These are phyloP conservation scores for Phytopythium aichiense DNA, from an alignment of 352 stramenopile genomes.

Conservation along the genomic window DNA sequence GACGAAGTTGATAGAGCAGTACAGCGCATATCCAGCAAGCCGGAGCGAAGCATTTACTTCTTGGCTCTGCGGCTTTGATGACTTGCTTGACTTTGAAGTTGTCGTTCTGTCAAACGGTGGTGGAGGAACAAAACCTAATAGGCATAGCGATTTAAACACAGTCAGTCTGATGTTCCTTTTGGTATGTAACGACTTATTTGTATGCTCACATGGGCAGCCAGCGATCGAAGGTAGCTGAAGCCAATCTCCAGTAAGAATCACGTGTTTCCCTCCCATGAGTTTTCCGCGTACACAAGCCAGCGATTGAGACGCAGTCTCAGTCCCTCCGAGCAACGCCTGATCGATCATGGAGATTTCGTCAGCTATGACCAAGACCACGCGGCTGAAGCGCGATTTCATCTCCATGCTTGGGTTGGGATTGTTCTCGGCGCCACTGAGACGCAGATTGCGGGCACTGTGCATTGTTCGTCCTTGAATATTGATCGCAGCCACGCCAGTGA, in stretches of 20 bases:
- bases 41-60: background rate
- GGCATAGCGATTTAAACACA: no score
- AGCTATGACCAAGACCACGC: slow-evolving; percentile 13
- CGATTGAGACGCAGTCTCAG: background rate
- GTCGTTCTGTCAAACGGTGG: no score
- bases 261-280: slow-evolving; percentile 24
- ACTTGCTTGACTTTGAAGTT: no score
- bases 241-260: slow-evolving; percentile 15
- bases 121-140: background rate
- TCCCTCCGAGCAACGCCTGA: slow-evolving; percentile 16
- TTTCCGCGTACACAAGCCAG: background rate
- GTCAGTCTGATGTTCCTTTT: no score
- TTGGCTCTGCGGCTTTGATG: background rate
- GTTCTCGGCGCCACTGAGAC: slow-evolving; percentile 5
- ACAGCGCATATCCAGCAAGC: slow-evolving; percentile 13
- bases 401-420: slow-evolving; percentile 6
- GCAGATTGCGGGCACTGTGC: slow-evolving; percentile 15
- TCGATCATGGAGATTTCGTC: slow-evolving; percentile 25
- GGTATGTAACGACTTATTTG: no score
- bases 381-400: slow-evolving; percentile 12
- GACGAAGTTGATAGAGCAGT: slow-evolving; percentile 17
- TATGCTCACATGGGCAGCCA: slow-evolving; percentile 12
- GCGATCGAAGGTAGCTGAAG: slow-evolving; percentile 14
- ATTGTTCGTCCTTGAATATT: slow-evolving; percentile 19
- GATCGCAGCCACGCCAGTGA: slow-evolving; percentile 8